Percentiles rank a stretch among this genome's conserved stretches.
Evolutionary conservation across 768 basidiomycete species (phyloP).

Genomic region (Lentinus tigrinus): DNA sequence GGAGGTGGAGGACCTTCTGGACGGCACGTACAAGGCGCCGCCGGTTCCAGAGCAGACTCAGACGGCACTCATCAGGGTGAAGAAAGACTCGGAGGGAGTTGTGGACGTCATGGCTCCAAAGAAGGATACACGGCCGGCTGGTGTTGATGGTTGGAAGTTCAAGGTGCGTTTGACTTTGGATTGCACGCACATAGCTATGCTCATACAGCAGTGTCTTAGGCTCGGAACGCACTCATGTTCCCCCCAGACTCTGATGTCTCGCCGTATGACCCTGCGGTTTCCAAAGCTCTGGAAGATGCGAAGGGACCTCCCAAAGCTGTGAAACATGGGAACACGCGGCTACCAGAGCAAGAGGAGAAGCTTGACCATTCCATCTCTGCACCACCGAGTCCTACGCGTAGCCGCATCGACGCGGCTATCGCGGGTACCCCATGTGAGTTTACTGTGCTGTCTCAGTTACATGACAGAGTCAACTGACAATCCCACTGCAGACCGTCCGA

Average conservation of each 20-base stretch:
- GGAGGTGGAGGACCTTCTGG: slow-evolving; percentile 26
- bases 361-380: slow-evolving; percentile 45
- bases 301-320: slow-evolving; percentile 60
- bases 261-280: slow-evolving; percentile 61
- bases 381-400: slow-evolving; percentile 88
- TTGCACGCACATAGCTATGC: neutral
- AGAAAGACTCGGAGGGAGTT: slow-evolving; percentile 26
- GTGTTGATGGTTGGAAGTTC: slow-evolving; percentile 82
- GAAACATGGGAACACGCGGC: slow-evolving; percentile 76
- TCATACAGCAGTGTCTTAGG: slow-evolving; percentile 41
- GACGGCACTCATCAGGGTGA: slow-evolving; percentile 5
- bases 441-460: neutral
- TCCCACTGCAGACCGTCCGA: slow-evolving; percentile 56
- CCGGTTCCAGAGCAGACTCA: slow-evolving; percentile 5
- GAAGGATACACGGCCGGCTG: slow-evolving; percentile 70
- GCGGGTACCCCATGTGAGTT: slow-evolving; percentile 84
- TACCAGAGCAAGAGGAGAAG: slow-evolving; percentile 68
- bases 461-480: slow-evolving; percentile 1
- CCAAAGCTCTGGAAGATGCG: slow-evolving; percentile 25
- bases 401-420: slow-evolving; percentile 90
- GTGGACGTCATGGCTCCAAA: slow-evolving; percentile 78
- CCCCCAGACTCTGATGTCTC: slow-evolving; percentile 86
- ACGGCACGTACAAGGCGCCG: slow-evolving; percentile 2
- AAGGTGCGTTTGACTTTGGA: slow-evolving; percentile 46
- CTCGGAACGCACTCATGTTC: slow-evolving; percentile 95